Percentiles rank a stretch among this genome's conserved stretches.
These are phyloP conservation scores for Dothideomycetes sp. DNA, from an alignment of 2,329 filamentous ascomycete genomes.

Conservation along the genomic window DNA sequence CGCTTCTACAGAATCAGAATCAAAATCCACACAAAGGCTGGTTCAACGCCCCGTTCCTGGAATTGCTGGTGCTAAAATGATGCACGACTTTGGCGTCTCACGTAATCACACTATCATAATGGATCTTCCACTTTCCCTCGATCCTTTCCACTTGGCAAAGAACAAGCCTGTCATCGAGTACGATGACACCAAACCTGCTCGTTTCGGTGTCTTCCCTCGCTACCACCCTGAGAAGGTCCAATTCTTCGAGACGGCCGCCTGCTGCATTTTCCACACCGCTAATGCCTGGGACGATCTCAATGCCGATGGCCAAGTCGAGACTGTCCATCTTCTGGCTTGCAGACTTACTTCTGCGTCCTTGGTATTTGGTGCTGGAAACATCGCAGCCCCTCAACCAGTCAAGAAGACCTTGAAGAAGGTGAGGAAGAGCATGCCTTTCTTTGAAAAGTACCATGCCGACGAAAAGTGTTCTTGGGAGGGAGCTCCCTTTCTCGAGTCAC, in stretches of 20 bases:
- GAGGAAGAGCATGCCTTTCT: slow-evolving; percentile 36
- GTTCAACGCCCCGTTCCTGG: slow-evolving; percentile 52
- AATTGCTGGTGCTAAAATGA: slow-evolving; percentile 57
- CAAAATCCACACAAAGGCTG: slow-evolving; percentile 20
- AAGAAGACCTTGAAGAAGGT: slow-evolving; percentile 18
- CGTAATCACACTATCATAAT: slow-evolving; percentile 55
- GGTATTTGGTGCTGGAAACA: slow-evolving; percentile 56
- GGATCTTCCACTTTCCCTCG: slow-evolving; percentile 57
- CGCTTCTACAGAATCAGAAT: slow-evolving; percentile 12
- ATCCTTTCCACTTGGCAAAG: slow-evolving; percentile 51
- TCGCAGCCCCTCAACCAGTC: slow-evolving; percentile 44
- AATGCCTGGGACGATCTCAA: slow-evolving; percentile 55
- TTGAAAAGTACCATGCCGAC: slow-evolving; percentile 35
- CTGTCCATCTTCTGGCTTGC: slow-evolving; percentile 57
- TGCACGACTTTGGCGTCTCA: slow-evolving; percentile 68
- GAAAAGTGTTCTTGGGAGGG: slow-evolving; percentile 26
- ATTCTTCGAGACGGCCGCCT: slow-evolving; percentile 61
- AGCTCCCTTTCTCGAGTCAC: slow-evolving; percentile 16
- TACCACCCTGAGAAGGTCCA: slow-evolving; percentile 46
- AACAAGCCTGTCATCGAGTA: slow-evolving; percentile 52
- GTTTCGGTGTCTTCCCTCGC: slow-evolving; percentile 61
- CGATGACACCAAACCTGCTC: slow-evolving; percentile 46
- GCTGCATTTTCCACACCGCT: slow-evolving; percentile 63
- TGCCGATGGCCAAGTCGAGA: slow-evolving; percentile 24
- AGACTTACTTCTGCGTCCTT: slow-evolving; percentile 57